Evolutionary conservation across 2,329 filamentous ascomycete genomes (phyloP).

Genomic region (Tympanopsis confertula): DNA sequence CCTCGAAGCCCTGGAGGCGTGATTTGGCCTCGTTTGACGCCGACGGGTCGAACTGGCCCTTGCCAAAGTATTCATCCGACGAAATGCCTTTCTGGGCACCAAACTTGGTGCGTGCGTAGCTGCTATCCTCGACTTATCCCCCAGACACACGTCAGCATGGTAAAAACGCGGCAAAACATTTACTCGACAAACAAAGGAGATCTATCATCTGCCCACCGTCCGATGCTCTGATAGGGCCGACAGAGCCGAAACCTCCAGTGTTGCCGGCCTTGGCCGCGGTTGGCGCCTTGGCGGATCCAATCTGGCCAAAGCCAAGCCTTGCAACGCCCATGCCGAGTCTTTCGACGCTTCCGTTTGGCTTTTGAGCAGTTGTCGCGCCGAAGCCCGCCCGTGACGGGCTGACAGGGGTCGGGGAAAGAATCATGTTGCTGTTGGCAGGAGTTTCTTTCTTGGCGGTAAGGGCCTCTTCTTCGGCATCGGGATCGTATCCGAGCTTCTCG

Average conservation of each 20-base stretch:
- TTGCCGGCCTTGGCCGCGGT: slow-evolving; percentile 55
- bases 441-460: slow-evolving; percentile 14
- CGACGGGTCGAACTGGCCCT: slow-evolving; percentile 70
- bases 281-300: slow-evolving; percentile 51
- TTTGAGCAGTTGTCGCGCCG: slow-evolving; percentile 46
- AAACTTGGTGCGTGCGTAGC: slow-evolving; percentile 80
- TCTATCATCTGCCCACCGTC: slow-evolving; percentile 40
- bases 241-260: slow-evolving; percentile 75
- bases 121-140: slow-evolving; percentile 56
- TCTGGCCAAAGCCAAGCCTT: slow-evolving; percentile 78
- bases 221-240: slow-evolving; percentile 61
- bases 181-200: background rate
- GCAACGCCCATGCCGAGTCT: slow-evolving; percentile 79
- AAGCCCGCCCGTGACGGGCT: slow-evolving; percentile 54
- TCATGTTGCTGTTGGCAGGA: slow-evolving; percentile 40
- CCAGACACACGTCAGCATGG: slow-evolving; percentile 5
- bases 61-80: slow-evolving; percentile 95
- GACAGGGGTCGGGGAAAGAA: slow-evolving; percentile 64
- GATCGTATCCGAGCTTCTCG: slow-evolving; percentile 88
- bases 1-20: slow-evolving; percentile 83
- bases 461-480: slow-evolving; percentile 62
- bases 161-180: background rate
- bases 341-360: slow-evolving; percentile 70
- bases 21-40: slow-evolving; percentile 76
- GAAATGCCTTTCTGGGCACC: slow-evolving; percentile 90